These are phyloP conservation scores for Fusarium coicis DNA, from an alignment of 2,329 filamentous ascomycete genomes.

Conservation along the genomic window DNA sequence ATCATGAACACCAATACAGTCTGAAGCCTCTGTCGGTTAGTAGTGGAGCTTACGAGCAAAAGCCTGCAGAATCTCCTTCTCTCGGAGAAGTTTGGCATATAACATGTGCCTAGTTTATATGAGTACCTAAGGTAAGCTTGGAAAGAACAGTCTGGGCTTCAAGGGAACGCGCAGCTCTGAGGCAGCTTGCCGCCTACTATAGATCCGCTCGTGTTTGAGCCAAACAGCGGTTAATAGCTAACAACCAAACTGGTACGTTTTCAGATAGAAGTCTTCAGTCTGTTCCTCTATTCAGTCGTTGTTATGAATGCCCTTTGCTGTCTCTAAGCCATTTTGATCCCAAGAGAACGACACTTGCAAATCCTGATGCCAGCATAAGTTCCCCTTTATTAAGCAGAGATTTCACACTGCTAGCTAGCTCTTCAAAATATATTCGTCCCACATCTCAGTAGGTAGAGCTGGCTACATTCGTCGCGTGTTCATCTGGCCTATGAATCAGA, in stretches of 20 bases:
- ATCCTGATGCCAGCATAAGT: background rate
- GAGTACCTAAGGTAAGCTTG: background rate
- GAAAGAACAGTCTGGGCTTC: background rate
- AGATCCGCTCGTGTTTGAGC: background rate
- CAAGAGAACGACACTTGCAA: rapidly evolving
- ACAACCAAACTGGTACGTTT: rapidly evolving
- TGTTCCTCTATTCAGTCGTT: rapidly evolving
- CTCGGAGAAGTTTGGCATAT: no score
- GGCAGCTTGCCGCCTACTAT: background rate
- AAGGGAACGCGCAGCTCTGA: background rate
- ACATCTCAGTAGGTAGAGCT: no score
- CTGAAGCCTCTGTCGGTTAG: rapidly evolving
- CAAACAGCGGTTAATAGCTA: constrained; percentile 8
- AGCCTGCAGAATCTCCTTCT: no score
- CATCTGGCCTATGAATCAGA: constrained; percentile 10
- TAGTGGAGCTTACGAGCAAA: no score
- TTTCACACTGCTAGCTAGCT: background rate
- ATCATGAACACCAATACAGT: no score
- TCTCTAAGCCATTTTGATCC: background rate
- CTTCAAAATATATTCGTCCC: background rate
- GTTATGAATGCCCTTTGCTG: background rate
- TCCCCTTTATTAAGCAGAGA: background rate
- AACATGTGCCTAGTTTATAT: no score
- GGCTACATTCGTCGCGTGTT: background rate
- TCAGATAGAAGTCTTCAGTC: background rate